Base-by-base conservation (phyloP, 805 yeast genomes). In the Hanseniaspora hatyaiensis region DNA sequence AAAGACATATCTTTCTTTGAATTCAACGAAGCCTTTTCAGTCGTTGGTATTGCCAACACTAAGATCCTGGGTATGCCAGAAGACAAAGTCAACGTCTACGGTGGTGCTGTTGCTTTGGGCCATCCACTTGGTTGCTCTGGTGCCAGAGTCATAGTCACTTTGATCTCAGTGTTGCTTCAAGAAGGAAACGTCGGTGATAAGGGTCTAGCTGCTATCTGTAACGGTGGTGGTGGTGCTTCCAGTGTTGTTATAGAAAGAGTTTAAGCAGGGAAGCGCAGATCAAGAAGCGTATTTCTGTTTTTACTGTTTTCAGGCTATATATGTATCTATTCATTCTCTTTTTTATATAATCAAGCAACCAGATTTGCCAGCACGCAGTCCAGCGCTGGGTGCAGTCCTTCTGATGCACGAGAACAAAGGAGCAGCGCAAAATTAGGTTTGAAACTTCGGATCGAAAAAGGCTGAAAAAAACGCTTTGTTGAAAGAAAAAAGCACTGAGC, bases 221-320 rank as follows among this genome's bases (percentile, higher is more conserved):
- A 92, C 66, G 98, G 99, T 72, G 99, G 99, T 60, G 99, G 99
- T 64, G 99, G 98, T 64, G 97, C 96, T 42, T 82, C 95, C 49
- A 80, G 97, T 22, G 71, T 92, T 59, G 85, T 92, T 52, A 75
- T 92, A 58, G 95, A 88, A 71, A 77, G 71, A 58, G 59, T 77
- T 38, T 73, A 64, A 51, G 24, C 2, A 24, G n/a, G n/a, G n/a
- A n/a, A n/a, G n/a, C n/a, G n/a, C n/a, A n/a, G n/a, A n/a, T n/a
- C n/a, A n/a, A n/a, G n/a, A n/a, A n/a, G n/a, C n/a, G n/a, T n/a
- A n/a, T n/a, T n/a, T n/a, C n/a, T n/a, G n/a, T n/a, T n/a, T n/a
- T n/a, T n/a, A n/a, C n/a, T n/a, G n/a, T n/a, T n/a, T n/a, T n/a
- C n/a, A n/a, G n/a, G n/a, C n/a, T n/a, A n/a, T n/a, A n/a, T n/a